Evolutionary conservation across 495 filamentous ascomycete species (phyloP).

Genomic region (Diplogelasinospora grovesii): DNA sequence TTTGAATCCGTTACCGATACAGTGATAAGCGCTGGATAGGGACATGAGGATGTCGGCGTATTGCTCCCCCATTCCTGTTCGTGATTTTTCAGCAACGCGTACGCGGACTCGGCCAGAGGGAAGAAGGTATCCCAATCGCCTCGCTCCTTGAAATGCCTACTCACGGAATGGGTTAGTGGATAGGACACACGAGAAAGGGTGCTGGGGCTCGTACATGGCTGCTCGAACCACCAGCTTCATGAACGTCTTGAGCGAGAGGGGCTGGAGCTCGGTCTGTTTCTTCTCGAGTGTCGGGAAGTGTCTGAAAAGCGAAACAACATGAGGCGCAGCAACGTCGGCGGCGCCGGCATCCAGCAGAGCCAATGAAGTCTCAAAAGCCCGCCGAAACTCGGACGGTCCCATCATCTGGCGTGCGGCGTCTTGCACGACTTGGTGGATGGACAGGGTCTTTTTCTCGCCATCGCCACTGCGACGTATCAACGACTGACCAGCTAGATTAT

Average conservation of each 20-base stretch:
- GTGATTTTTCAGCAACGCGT: background rate
- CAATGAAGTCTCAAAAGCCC: background rate
- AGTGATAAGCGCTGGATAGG: slow-evolving; percentile 2
- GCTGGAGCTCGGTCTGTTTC: background rate
- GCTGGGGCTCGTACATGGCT: background rate
- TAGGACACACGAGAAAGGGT: background rate
- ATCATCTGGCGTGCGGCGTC: slow-evolving; percentile 1
- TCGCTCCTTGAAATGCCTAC: slow-evolving; percentile 1
- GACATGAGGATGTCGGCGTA: slow-evolving; percentile 2
- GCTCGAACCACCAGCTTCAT: background rate
- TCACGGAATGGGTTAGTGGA: background rate
- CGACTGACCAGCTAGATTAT: too few relatives aligned
- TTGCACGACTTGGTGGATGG: slow-evolving; percentile 1
- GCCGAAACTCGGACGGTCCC: background rate
- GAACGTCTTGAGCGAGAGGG: background rate
- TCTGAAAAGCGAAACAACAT: background rate
- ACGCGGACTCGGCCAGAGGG: background rate
- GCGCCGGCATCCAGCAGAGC: background rate
- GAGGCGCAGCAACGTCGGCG: background rate
- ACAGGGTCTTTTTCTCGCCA: background rate
- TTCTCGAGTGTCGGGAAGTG: background rate
- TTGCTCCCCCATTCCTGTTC: background rate
- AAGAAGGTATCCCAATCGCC: background rate
- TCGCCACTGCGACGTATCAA: background rate
- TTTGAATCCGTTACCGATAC: background rate